Evolutionary conservation across 208 protist genomes (phyloP), one percentile per base, ranked within the genome.

Genomic region (Crithidia brevicula): DNA sequence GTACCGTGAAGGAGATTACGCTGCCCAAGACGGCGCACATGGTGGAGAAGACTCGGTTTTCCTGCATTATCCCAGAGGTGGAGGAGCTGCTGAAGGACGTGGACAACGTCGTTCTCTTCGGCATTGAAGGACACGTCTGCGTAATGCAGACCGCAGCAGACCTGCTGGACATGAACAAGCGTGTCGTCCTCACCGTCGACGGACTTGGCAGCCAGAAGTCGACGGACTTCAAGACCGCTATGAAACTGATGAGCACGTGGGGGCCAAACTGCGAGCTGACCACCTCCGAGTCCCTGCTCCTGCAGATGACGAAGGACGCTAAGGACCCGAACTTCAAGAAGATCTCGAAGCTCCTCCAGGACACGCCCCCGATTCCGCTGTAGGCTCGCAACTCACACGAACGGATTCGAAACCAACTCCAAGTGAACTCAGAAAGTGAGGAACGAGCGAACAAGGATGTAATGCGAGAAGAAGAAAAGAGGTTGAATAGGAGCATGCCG

Each of bases 61-160:
- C 84, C 11, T 82, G 74, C 40, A 22, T 91, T 18, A 57, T 84
- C 5, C 81, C 77, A 1, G 82, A 91, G 40, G 82, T 92, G 42
- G 70, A 72, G 66, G 65, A 81, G 54, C 57, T 62, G 22, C 58
- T 92, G 43, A 43, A 57, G 27, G 74, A 88, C 46, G 73, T 86
- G 20, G 74, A 89, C 30, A 81, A 78, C 65, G 85, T 91, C n/a
- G 75, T 93, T 5, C 47, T 95, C 23, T 90, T 91, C 46, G 90
- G 90, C 60, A 91, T 95, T 46, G 90, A 95, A 66, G 83, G 67
- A 1, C 90, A 95, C 67, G 87, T 83, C 30, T 95, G 90, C 69
- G 72, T 95, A 22, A 71, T 92, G 45, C 87, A 94, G 68, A 95
- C 90, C 16, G 77, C 76, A 11, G 77, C 73, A 0, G 87, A 93